phyloP scores from a whole-genome alignment of 305 asterid genomes.

The Fraxinus baroniana region DNA sequence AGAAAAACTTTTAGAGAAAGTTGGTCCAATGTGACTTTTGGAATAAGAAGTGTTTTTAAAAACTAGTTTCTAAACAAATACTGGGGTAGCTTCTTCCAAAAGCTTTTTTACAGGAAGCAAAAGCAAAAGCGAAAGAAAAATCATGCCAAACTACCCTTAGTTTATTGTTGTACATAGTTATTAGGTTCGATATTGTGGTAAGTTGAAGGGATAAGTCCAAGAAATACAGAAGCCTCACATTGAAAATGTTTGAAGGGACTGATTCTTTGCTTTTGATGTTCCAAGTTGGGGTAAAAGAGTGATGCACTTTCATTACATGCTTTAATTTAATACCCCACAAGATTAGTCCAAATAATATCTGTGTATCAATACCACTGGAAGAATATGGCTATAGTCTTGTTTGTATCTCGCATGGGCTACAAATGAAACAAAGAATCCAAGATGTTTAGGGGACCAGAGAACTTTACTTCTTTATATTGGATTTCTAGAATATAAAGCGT shows the following conservation, averaged over 20 bases:
- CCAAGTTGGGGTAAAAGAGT: conserved; percentile 23
- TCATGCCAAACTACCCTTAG: background rate
- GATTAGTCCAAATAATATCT: conserved; percentile 9
- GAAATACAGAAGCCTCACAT: conserved; percentile 31
- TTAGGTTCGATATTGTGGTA: background rate
- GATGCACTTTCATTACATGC: conserved; percentile 25
- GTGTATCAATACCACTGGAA: conserved; percentile 18
- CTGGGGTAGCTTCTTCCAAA: too few species aligned
- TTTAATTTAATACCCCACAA: background rate
- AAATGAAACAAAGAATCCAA: conserved; percentile 23
- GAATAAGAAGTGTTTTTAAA: too few species aligned
- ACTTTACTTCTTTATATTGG: background rate
- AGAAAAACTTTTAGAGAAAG: too few species aligned
- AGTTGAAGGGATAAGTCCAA: conserved; percentile 23
- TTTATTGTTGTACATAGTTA: background rate
- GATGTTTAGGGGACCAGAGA: background rate
- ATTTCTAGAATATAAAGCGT: background rate
- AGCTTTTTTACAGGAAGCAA: too few species aligned
- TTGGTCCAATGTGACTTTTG: too few species aligned
- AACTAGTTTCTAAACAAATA: too few species aligned
- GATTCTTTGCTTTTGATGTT: conserved; percentile 37
- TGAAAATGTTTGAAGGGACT: conserved; percentile 33
- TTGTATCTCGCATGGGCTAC: conserved; percentile 35
- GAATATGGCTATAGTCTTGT: conserved; percentile 22
- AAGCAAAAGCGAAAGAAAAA: too few species aligned